phyloP scores from a whole-genome alignment of 2,329 filamentous ascomycete species.

The Cytospora piceicola region DNA sequence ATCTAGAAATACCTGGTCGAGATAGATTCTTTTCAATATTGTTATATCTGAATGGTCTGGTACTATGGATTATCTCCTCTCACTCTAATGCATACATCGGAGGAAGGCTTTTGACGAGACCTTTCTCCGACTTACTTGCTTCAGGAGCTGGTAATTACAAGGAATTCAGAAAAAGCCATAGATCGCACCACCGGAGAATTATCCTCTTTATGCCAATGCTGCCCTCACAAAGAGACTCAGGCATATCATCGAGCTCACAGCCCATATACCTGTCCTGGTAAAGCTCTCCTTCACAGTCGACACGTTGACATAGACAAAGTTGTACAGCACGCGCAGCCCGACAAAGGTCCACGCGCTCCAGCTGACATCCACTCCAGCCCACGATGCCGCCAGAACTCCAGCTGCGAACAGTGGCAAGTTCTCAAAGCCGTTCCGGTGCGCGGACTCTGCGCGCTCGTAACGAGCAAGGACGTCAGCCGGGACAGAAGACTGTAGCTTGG shows the following conservation, averaged over 20 bases:
- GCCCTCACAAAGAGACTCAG: neutral
- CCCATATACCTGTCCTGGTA: neutral
- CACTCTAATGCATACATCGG: too few relatives aligned
- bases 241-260: neutral
- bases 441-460: conserved; percentile 1
- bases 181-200: too few relatives aligned
- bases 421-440: neutral
- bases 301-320: neutral
- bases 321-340: neutral
- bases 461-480: neutral
- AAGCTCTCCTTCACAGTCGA: neutral
- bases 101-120: too few relatives aligned
- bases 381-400: neutral
- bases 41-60: too few relatives aligned
- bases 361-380: neutral
- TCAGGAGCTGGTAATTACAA: too few relatives aligned
- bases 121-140: too few relatives aligned
- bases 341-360: neutral
- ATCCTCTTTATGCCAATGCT: neutral
- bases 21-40: too few relatives aligned
- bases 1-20: too few relatives aligned
- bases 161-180: too few relatives aligned
- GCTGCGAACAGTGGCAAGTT: conserved; percentile 1
- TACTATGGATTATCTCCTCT: too few relatives aligned
- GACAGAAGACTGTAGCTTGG: neutral